Conservation (phyloP, 2,329 filamentous ascomycete species). For the Aspergillus fijiensis region DNA sequence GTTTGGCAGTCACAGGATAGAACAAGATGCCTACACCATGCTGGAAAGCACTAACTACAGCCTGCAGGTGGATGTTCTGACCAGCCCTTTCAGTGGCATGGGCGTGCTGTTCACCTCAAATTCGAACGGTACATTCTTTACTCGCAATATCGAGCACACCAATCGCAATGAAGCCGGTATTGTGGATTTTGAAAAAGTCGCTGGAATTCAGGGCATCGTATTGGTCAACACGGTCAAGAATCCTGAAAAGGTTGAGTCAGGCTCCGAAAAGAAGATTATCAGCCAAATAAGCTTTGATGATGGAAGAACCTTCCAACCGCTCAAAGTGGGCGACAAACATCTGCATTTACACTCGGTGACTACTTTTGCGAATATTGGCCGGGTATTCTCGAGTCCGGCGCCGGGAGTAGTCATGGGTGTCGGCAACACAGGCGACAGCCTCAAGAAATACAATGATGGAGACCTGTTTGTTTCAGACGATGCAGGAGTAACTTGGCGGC, state of each 20-base stretch:
- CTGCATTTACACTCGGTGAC: conserved; percentile 94
- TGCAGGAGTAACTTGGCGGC: conserved; percentile 80
- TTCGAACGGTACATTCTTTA: conserved; percentile 95
- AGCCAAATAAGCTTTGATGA: conserved; percentile 94
- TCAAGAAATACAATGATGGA: conserved; percentile 70
- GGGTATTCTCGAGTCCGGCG: conserved; percentile 89
- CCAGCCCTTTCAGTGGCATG: conserved; percentile 64
- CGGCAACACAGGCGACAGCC: conserved; percentile 77
- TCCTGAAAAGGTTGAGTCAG: conserved; percentile 67
- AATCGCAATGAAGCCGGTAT: conserved; percentile 74
- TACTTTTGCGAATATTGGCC: conserved; percentile 74
- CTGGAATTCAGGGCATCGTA: conserved; percentile 87
- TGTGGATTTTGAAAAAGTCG: conserved; percentile 94
- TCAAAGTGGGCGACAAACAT: conserved; percentile 65
- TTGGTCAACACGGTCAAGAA: conserved; percentile 89
- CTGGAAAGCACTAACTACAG: conserved; percentile 97
- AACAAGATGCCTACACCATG: conserved; percentile 85
- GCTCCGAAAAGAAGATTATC: conserved; percentile 61
- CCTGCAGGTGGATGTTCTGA: conserved; percentile 93
- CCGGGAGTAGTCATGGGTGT: conserved; percentile 92
- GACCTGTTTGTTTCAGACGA: conserved; percentile 87
- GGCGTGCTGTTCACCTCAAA: conserved; percentile 93
- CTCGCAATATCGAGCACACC: conserved; percentile 84
- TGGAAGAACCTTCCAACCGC: conserved; percentile 75
- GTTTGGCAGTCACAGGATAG: conserved; percentile 81